Conservation (phyloP, 1,284 basidiomycete species). For the Rugosomyces carneus region DNA sequence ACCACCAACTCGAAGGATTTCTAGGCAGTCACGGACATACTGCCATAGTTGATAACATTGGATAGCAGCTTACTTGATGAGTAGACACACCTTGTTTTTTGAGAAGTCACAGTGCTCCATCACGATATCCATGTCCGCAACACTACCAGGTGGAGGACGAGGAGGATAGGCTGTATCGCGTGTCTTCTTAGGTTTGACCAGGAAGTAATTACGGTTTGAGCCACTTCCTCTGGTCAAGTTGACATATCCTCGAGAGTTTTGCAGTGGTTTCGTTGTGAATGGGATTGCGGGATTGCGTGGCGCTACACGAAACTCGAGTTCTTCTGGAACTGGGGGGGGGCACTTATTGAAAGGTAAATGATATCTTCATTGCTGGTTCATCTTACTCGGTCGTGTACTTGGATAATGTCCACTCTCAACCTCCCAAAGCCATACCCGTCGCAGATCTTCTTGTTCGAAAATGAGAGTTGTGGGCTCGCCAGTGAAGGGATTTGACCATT, state of each 20-base stretch:
- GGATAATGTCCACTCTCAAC: conserved; percentile 71
- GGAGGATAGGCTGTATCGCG: conserved; percentile 58
- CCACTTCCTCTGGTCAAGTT: conserved; percentile 9
- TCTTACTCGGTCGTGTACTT: conserved; percentile 48
- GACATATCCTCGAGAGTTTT: conserved; percentile 25
- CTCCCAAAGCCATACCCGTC: conserved; percentile 77
- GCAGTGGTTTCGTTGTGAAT: conserved; percentile 24
- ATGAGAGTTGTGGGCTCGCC: conserved; percentile 73
- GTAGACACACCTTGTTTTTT: conserved; percentile 41
- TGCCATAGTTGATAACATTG: conserved; percentile 21
- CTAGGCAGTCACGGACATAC: conserved; percentile 76
- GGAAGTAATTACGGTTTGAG: conserved; percentile 24
- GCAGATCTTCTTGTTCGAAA: conserved; percentile 55
- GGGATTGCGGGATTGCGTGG: conserved; percentile 24
- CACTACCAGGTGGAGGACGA: conserved; percentile 57
- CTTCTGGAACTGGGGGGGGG: conserved; percentile 17
- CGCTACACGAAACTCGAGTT: conserved; percentile 12
- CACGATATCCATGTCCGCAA: conserved; percentile 67
- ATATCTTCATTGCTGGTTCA: conserved; percentile 3
- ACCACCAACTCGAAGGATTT: conserved; percentile 67
- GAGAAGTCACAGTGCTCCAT: conserved; percentile 73
- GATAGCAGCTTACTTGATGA: too few relatives aligned
- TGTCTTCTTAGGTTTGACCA: conserved; percentile 57
- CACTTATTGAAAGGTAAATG: neutral
- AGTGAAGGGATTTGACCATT: conserved; percentile 62